Percentiles rank a stretch among this genome's conserved stretches.
phyloP scores from a whole-genome alignment of 352 stramenopile species.

The Lagenidium giganteum region DNA sequence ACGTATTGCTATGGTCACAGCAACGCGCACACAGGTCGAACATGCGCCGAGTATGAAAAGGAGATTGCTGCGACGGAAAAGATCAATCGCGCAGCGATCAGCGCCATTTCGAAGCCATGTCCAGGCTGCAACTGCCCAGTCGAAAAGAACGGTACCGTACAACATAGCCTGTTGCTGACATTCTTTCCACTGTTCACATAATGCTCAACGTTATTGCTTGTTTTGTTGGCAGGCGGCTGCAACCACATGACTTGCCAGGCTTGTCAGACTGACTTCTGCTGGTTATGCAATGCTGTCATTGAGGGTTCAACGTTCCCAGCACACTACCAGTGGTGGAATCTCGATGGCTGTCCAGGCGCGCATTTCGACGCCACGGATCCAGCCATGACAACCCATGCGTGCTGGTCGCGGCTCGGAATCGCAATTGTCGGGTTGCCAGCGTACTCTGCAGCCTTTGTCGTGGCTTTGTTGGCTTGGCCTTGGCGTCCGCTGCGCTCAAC shows the following conservation, averaged over 20 bases:
- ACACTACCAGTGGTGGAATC: slow-evolving; percentile 86
- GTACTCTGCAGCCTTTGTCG: too few species aligned
- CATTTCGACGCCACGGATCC: too few species aligned
- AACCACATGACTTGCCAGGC: slow-evolving; percentile 89
- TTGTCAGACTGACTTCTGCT: slow-evolving; percentile 86
- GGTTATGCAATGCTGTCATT: slow-evolving; percentile 78
- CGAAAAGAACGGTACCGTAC: slow-evolving; percentile 58
- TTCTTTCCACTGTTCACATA: neutral
- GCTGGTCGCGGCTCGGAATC: too few species aligned
- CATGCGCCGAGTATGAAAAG: slow-evolving; percentile 72
- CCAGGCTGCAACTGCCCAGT: slow-evolving; percentile 81
- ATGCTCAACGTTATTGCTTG: neutral
- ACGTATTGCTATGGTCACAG: slow-evolving; percentile 88
- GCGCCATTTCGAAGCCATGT: slow-evolving; percentile 77
- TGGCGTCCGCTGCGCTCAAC: too few species aligned
- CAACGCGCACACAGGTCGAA: slow-evolving; percentile 56
- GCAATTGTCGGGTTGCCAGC: too few species aligned
- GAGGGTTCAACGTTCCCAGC: slow-evolving; percentile 81
- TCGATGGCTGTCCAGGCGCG: slow-evolving; percentile 47
- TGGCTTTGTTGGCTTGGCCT: too few species aligned
- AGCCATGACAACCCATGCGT: too few species aligned
- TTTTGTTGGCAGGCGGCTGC: slow-evolving; percentile 45
- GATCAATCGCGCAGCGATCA: slow-evolving; percentile 66
- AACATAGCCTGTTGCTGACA: neutral
- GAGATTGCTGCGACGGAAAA: slow-evolving; percentile 61